Base-by-base conservation (phyloP, 1,284 basidiomycete species). In the Ganoderma sinense region DNA sequence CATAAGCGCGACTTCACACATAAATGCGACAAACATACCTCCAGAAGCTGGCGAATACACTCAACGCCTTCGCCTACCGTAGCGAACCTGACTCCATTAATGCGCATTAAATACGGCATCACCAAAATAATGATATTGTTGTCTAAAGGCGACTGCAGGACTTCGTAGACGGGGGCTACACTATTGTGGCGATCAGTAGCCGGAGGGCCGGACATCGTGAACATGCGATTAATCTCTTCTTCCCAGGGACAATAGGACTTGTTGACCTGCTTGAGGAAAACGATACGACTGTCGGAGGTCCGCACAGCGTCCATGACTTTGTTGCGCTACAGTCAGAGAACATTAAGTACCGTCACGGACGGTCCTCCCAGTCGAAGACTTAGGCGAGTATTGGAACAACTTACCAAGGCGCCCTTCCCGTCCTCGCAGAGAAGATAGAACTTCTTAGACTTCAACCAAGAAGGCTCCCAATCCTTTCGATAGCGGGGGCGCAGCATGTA, bases 51-150 rank as follows among this genome's bases (percentile, higher is more conserved):
- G 2, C 60, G 58, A 33, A 78, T 62, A 64, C 79, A 81, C 10
- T 76, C 74, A 3, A 80, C 48, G 6, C 72, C 76, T 65, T 82
- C 81, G 4, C 77, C 77, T 10, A 75, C 60, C 1, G 76, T 76
- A 3, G 64, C 64, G 59, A 82, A 77, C 0, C 20, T 60, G 10
- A 78, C 77, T 11, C 72, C 36, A n/a, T 75, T 31, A 43, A 71
- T 75, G 0, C 51, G 63, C 5, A 77, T 72, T 2, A 81, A 71
- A 4, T 75, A 58, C 0, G 80, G 75, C 71, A 80, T 75, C 23
- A 82, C 78, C 4, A 81, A 33, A n/a, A 80, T 69, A 0, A 48
- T 36, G 5, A 64, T 41, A n/a, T 68, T 66, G 0, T 74, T 53
- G 48, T 74, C 72, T 1, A 76, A 48, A 0, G 73, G 74, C 4